Evolutionary conservation across 345 rosid genomes (phyloP).

Genomic region (Cardamine chenopodiifolia): DNA sequence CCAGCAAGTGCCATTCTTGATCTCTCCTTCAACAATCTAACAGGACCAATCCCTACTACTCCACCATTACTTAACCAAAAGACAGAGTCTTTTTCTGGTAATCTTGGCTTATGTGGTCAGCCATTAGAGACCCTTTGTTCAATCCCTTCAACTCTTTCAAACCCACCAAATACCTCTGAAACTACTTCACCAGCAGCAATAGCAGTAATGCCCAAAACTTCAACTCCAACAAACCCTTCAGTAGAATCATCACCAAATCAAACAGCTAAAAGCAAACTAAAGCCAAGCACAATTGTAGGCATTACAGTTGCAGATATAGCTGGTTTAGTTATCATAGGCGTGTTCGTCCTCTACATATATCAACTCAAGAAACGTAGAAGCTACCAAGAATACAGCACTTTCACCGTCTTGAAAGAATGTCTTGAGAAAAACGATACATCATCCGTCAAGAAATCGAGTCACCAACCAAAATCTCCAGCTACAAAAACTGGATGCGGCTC

Average conservation of each 20-base stretch:
- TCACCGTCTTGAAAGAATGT: constrained; percentile 34
- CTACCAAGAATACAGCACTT: constrained; percentile 33
- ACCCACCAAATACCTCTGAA: constrained; percentile 63
- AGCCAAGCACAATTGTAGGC: constrained; percentile 63
- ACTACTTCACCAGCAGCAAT: constrained; percentile 82
- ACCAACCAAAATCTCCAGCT: constrained; percentile 16
- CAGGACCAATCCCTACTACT: constrained; percentile 72
- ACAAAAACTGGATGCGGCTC: constrained; percentile 55
- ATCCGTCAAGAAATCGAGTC: constrained; percentile 23
- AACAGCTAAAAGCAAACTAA: constrained; percentile 51
- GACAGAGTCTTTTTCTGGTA: constrained; percentile 58
- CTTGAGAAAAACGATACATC: constrained; percentile 38
- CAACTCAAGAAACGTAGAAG: constrained; percentile 59
- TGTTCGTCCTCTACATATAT: constrained; percentile 68
- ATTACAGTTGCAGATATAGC: constrained; percentile 71
- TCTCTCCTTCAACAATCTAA: constrained; percentile 82
- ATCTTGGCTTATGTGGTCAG: constrained; percentile 74
- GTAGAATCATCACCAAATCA: constrained; percentile 23
- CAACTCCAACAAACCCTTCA: constrained; percentile 44
- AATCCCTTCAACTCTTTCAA: constrained; percentile 73
- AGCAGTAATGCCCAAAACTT: constrained; percentile 72
- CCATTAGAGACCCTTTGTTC: constrained; percentile 71
- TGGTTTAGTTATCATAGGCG: constrained; percentile 58
- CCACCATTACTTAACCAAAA: constrained; percentile 62
- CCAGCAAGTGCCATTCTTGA: constrained; percentile 64